Evolutionary conservation across 306 rosid genomes (phyloP), one percentile per base, ranked within the genome.

Genomic region (Cicer arietinum): DNA sequence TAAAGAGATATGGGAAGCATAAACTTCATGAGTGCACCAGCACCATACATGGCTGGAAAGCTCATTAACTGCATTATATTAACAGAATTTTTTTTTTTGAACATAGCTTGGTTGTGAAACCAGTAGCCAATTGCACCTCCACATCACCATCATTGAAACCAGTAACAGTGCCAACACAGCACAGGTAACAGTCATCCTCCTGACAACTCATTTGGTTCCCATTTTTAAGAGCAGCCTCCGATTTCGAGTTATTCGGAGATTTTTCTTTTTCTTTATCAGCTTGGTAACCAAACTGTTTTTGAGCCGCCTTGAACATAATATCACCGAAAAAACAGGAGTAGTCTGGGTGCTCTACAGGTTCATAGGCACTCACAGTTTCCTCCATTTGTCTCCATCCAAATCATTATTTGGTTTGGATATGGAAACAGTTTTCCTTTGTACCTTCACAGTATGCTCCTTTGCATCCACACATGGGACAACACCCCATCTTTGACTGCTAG

Each of bases 291-390:
- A 81, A 79, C 85, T 91, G 89, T 73, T 85, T 85, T 78, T 78
- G 87, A 76, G 88, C 87, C 90, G 89, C 83, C 89, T 83, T 85
- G 75, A 85, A 85, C 85, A 95, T 96, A 85, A 89, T 80, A 86
- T 95, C 98, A 77, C 99, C 98, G 62, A 84, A 83, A 81, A 82
- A 89, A 83, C 81, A 92, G 48, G 91, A 86, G 85, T 82, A 92
- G 72, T 92, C 97, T 22, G 98, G 96, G 86, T 95, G 99, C 85
- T 95, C 98, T 60, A 85, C 69, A 60, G 92, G 81, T 84, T 92
- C 99, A 42, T 95, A 95, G 48, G 99, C 93, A 74, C 99, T 95
- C 79, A 95, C 88, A 77, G 82, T 88, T 84, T 94, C 99, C 84
- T 86, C 96, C 86, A 77, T 71, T 42, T 18, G 14, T 80, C 82